Evolutionary conservation across 148 eudicot genomes (phyloP), one percentile per base, ranked within the genome.

Genomic region (Nepenthes gracilis): DNA sequence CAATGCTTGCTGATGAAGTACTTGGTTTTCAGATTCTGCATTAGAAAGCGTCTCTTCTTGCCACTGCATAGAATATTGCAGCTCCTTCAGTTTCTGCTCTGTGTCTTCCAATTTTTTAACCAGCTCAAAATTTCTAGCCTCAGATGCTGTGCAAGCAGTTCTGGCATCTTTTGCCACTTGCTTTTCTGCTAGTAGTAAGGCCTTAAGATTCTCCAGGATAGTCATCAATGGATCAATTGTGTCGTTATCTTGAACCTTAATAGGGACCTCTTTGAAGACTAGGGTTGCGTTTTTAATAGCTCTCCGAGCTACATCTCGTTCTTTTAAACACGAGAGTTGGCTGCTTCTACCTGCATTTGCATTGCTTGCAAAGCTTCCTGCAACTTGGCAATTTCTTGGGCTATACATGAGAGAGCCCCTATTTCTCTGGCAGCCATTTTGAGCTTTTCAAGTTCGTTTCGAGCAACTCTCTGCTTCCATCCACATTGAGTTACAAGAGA

Each of bases 341-440:
- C 85, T 75, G 84, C 95, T 57, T 89, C 97, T 13, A 85, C 67
- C 62, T 94, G 84, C 64, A 63, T 57, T 67, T 83, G 80, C 93
- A 77, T 74, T 61, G 75, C 81, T 37, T 70, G 87, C 81, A 94
- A 72, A 63, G 88, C 87, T 72, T 83, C 90, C 69, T 86, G 88
- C 48, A 94, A 60, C 73, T 89, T 89, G 64, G 86, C 72, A 69
- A 71, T 63, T 80, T 94, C 97, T 71, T 87, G 92, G 67, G 85
- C 81, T 71, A 43, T 52, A n/a, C 7, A 23, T 0, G 0, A 23
- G 57, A 94, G 97, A 59, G 92, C 93, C 36, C 97, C 99, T 9
- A 93, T 86, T 80, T 94, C 97, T 73, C 95, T 83, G 63, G 99
- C 85, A 78, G 97, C 99, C 97, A 89, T 94, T 82, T 85, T 94